A percentile compares a stretch with the other conserved stretches of the same genome.
These are phyloP conservation scores for Hypoxylon sp. DNA, from an alignment of 2,329 filamentous ascomycete species.

Conservation along the genomic window DNA sequence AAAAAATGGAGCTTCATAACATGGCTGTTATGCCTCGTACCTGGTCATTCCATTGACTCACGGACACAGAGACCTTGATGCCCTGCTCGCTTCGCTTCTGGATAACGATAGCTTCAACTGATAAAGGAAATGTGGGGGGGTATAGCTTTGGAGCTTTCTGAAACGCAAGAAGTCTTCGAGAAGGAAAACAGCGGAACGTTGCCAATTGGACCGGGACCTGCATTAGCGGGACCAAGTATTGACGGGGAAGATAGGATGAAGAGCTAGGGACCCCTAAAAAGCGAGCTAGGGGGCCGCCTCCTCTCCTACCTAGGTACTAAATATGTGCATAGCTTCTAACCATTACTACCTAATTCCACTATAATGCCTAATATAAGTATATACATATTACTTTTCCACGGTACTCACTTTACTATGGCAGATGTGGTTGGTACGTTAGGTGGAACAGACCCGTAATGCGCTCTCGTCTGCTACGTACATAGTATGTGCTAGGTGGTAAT, in stretches of 20 bases:
- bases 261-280: constrained; percentile 12
- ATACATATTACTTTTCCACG: constrained; percentile 21
- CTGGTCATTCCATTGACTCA: neutral
- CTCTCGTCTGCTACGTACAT: constrained; percentile 16
- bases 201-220: constrained; percentile 46
- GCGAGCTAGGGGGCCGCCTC: constrained; percentile 7
- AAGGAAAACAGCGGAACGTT: constrained; percentile 42
- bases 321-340: neutral
- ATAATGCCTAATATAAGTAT: neutral
- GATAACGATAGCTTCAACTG: constrained; percentile 28
- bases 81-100: constrained; percentile 31
- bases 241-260: constrained; percentile 45
- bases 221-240: constrained; percentile 41
- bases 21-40: constrained; percentile 2
- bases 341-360: neutral
- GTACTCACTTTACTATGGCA: constrained; percentile 13
- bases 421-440: constrained; percentile 24
- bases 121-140: constrained; percentile 20
- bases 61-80: constrained; percentile 7
- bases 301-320: too few relatives aligned
- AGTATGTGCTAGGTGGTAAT: too few relatives aligned
- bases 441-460: constrained; percentile 14
- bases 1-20: constrained; percentile 28
- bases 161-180: constrained; percentile 47
- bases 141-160: constrained; percentile 33